phyloP scores from a whole-genome alignment of 805 yeast genomes.

The Blastobotrys robertii region DNA sequence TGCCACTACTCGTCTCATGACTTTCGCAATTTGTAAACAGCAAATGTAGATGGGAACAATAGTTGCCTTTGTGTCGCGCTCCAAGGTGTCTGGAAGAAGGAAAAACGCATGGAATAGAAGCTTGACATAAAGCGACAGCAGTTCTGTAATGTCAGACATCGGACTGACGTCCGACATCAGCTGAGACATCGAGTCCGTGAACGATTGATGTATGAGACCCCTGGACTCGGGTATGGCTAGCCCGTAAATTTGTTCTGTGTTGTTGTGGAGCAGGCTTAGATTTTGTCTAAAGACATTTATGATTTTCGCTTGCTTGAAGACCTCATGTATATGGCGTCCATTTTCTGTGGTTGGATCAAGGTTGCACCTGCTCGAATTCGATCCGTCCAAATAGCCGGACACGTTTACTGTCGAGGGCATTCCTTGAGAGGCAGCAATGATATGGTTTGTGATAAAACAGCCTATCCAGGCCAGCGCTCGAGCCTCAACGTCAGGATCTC shows the following conservation, averaged over 20 bases:
- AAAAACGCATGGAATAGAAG: conserved; percentile 2
- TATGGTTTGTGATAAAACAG: no score
- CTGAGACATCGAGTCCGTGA: conserved; percentile 2
- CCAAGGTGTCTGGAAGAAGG: conserved; percentile 6
- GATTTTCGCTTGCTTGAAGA: no score
- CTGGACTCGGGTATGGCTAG: conserved; percentile 6
- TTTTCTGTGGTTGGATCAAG: no score
- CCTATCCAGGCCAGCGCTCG: no score
- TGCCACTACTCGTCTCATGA: neutral
- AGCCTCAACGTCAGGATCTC: no score
- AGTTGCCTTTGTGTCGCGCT: conserved; percentile 1
- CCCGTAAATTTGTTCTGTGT: conserved; percentile 2
- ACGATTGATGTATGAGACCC: conserved; percentile 1
- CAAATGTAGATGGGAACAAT: conserved; percentile 5
- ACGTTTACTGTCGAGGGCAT: no score
- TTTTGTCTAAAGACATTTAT: no score
- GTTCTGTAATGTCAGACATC: conserved; percentile 4
- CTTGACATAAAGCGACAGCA: conserved; percentile 3
- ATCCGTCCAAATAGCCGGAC: no score
- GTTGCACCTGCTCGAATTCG: no score
- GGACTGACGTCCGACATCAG: neutral
- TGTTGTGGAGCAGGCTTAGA: neutral
- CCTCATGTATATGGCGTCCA: no score
- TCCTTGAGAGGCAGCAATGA: no score
- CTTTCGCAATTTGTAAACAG: conserved; percentile 2